These are phyloP conservation scores for Dichotomocladium elegans DNA, from an alignment of 371 early-diverging fungal species.

Conservation along the genomic window DNA sequence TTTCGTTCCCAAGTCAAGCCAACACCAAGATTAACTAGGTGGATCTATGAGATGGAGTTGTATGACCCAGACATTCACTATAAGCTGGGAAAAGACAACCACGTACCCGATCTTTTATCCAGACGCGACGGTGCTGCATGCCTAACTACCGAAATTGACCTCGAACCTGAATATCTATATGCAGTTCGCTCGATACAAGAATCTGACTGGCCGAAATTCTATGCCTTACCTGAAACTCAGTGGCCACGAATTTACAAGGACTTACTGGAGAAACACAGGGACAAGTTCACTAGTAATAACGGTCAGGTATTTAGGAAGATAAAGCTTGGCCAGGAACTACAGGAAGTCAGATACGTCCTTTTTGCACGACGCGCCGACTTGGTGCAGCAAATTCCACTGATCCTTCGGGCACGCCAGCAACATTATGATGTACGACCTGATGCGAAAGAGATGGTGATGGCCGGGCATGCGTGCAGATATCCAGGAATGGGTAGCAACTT, in stretches of 20 bases:
- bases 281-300: no score
- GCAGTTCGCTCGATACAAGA: neutral
- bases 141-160: neutral
- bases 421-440: slow-evolving; percentile 6
- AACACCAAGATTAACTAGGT: slow-evolving; percentile 2
- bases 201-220: neutral
- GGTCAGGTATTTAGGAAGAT: neutral
- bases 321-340: neutral
- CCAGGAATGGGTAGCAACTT: no score
- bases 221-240: neutral
- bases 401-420: slow-evolving; percentile 17
- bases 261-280: neutral
- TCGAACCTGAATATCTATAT: slow-evolving; percentile 7
- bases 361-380: slow-evolving; percentile 5
- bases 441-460: slow-evolving; percentile 24
- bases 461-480: no score
- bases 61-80: slow-evolving; percentile 19
- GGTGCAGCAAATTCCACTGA: slow-evolving; percentile 15
- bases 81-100: slow-evolving; percentile 24
- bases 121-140: slow-evolving; percentile 1
- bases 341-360: neutral
- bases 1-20: no score
- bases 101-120: no score
- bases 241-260: no score
- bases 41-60: slow-evolving; percentile 17